Evolutionary conservation across 1,284 basidiomycete species (phyloP).

Genomic region (Pascua guehoae): DNA sequence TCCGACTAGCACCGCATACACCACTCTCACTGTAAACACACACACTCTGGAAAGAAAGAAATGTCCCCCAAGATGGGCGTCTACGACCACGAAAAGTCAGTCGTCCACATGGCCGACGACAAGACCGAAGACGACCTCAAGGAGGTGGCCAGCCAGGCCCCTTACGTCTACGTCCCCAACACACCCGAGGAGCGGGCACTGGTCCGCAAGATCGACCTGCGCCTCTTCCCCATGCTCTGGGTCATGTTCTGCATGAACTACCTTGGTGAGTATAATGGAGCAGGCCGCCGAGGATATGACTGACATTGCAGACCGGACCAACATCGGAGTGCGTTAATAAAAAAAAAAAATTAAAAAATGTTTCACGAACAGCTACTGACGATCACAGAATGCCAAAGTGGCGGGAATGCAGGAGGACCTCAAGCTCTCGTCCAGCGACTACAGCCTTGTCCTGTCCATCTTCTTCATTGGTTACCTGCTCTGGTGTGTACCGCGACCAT

Average conservation of each 20-base stretch:
- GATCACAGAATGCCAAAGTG: slow-evolving; percentile 40
- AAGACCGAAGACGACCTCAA: slow-evolving; percentile 3
- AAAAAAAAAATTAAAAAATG: too few relatives aligned
- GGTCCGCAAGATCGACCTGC: slow-evolving; percentile 47
- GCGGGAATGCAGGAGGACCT: slow-evolving; percentile 48
- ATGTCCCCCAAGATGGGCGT: too few relatives aligned
- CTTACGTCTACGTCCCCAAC: slow-evolving; percentile 25
- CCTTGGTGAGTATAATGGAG: not conserved
- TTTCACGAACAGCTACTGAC: too few relatives aligned
- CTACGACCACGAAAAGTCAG: not conserved
- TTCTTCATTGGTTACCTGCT: slow-evolving; percentile 32
- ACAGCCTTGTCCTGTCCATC: slow-evolving; percentile 46
- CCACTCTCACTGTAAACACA: too few relatives aligned
- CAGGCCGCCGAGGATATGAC: not conserved
- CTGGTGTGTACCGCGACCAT: slow-evolving; percentile 29
- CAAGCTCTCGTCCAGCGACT: slow-evolving; percentile 37
- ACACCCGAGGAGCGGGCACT: slow-evolving; percentile 42
- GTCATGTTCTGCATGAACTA: slow-evolving; percentile 17
- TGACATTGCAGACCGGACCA: slow-evolving; percentile 1
- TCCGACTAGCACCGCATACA: too few relatives aligned
- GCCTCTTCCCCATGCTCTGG: slow-evolving; percentile 44
- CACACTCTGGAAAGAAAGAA: too few relatives aligned
- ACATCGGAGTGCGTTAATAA: not conserved
- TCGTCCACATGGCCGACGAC: not conserved
- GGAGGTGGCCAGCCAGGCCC: not conserved